phyloP scores from a whole-genome alignment of 164 flowering plant genomes.

The Echeveria elegans region DNA sequence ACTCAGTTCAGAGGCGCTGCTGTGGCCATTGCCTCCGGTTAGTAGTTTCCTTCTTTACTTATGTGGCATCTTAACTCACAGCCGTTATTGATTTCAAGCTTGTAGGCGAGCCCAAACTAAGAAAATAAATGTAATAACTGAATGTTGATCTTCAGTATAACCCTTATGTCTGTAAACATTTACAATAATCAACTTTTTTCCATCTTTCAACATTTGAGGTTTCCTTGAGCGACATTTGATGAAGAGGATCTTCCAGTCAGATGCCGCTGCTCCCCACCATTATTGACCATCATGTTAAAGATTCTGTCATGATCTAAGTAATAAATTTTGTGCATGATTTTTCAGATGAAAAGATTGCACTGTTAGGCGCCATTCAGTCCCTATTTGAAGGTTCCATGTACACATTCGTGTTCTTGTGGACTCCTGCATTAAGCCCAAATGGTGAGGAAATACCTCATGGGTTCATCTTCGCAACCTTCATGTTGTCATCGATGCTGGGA shows the following conservation, averaged over 20 bases:
- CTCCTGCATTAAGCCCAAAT: slow-evolving; percentile 94
- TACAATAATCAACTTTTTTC: not conserved
- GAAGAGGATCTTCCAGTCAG: not conserved
- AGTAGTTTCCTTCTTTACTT: not conserved
- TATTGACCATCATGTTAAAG: not conserved
- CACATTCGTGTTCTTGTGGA: slow-evolving; percentile 96
- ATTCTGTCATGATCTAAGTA: not conserved
- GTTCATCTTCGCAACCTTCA: slow-evolving; percentile 93
- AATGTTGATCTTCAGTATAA: not conserved
- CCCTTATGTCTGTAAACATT: not conserved
- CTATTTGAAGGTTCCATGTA: slow-evolving; percentile 98
- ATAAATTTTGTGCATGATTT: slow-evolving; percentile 11
- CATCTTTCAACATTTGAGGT: not conserved
- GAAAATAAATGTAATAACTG: too few relatives aligned
- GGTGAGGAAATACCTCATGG: slow-evolving; percentile 96
- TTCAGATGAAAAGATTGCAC: slow-evolving; percentile 89
- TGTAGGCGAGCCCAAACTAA: not conserved
- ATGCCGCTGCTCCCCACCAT: not conserved
- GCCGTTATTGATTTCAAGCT: not conserved
- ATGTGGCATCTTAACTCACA: not conserved
- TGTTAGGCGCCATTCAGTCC: slow-evolving; percentile 94
- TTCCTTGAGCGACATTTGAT: not conserved
- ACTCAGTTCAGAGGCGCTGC: slow-evolving; percentile 91
- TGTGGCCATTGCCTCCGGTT: slow-evolving; percentile 92
- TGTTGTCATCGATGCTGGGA: slow-evolving; percentile 97